Evolutionary conservation across 2,329 filamentous ascomycete species (phyloP).

Genomic region (Fusarium agapanthi): DNA sequence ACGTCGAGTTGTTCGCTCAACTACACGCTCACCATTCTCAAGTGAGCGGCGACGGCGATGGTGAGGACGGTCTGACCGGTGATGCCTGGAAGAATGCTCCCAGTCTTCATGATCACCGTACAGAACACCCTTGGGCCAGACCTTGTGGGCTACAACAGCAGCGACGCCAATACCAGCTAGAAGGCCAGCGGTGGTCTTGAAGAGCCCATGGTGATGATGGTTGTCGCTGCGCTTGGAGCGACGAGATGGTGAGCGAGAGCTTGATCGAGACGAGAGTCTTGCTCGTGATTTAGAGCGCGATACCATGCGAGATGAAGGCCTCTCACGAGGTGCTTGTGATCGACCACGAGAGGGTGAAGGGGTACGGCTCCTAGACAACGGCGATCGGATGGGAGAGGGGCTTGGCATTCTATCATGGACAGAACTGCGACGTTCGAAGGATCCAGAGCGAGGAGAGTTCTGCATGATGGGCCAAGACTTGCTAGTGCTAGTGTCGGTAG

Average conservation of each 20-base stretch:
- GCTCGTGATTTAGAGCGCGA: conserved; percentile 31
- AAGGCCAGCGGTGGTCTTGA: conserved; percentile 46
- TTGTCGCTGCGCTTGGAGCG: conserved; percentile 20
- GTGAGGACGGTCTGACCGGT: conserved; percentile 9
- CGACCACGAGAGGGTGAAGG: conserved; percentile 31
- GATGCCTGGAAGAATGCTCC: conserved; percentile 36
- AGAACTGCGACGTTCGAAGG: conserved; percentile 33
- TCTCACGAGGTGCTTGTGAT: conserved; percentile 3
- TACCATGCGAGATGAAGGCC: neutral
- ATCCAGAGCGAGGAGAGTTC: conserved; percentile 30
- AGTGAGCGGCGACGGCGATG: conserved; percentile 22
- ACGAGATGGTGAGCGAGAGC: conserved; percentile 35
- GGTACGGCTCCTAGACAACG: conserved; percentile 15
- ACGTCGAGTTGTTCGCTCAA: conserved; percentile 23
- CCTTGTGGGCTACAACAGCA: conserved; percentile 46
- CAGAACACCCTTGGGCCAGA: conserved; percentile 47
- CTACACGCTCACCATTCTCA: conserved; percentile 15
- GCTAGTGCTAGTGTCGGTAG: neutral
- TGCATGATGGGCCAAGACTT: conserved; percentile 29
- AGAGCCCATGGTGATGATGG: conserved; percentile 36
- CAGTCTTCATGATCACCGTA: conserved; percentile 45
- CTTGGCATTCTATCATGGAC: conserved; percentile 11
- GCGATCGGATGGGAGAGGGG: conserved; percentile 20
- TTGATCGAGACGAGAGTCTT: conserved; percentile 14
- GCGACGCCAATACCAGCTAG: conserved; percentile 49